Conservation (phyloP, 805 yeast genomes). For the Candida tallmaniae region DNA sequence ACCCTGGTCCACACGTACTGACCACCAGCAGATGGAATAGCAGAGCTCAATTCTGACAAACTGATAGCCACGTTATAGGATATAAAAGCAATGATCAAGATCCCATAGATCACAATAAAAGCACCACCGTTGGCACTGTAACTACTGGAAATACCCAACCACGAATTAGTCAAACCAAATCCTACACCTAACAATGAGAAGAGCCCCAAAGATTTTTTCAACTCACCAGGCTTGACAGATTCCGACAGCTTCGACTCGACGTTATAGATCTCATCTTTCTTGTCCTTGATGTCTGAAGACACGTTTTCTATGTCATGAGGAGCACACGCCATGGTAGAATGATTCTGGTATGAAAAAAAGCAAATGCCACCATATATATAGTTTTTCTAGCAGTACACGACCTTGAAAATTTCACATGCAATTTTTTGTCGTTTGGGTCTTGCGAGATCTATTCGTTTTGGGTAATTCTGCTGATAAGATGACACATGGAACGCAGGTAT, state of each 20-base stretch:
- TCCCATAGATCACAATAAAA: constrained; percentile 52
- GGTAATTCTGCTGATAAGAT: too few species aligned
- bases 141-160: constrained; percentile 58
- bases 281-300: too few species aligned
- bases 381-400: too few species aligned
- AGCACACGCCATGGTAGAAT: too few species aligned
- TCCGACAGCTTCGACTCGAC: neutral
- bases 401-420: too few species aligned
- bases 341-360: too few species aligned
- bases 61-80: constrained; percentile 47
- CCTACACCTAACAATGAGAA: constrained; percentile 52
- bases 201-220: constrained; percentile 6
- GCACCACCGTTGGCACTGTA: constrained; percentile 56
- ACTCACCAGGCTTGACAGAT: constrained; percentile 7
- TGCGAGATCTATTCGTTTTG: too few species aligned
- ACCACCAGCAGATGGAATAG: constrained; percentile 56
- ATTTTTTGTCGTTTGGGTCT: too few species aligned
- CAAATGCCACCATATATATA: too few species aligned
- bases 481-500: too few species aligned
- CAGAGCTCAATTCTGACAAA: constrained; percentile 49
- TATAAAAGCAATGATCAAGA: constrained; percentile 45
- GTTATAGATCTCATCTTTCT: constrained; percentile 2
- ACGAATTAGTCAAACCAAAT: constrained; percentile 56
- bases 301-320: too few species aligned
- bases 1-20: constrained; percentile 57